phyloP scores from a whole-genome alignment of 2,329 filamentous ascomycete species.

The Cephalotrichum gorgonifer region DNA sequence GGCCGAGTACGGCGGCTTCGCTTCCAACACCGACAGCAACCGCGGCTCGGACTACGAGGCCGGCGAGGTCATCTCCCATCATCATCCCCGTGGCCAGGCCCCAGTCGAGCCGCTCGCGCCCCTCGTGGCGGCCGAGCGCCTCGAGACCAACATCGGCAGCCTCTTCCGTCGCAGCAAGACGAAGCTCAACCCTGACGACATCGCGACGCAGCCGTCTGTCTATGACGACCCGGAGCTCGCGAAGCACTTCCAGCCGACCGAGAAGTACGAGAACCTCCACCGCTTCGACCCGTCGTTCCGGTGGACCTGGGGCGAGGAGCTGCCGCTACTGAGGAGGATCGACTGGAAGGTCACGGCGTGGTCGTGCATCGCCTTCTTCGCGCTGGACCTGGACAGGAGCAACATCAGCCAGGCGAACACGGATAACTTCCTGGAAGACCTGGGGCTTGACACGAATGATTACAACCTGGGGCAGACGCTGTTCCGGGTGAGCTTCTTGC shows the following conservation, averaged over 20 bases:
- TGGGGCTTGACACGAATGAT: conserved; percentile 25
- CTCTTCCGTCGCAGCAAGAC: background rate
- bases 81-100: background rate
- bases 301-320: conserved; percentile 22
- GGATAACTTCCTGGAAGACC: conserved; percentile 11
- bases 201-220: conserved; percentile 31
- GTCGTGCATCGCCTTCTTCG: conserved; percentile 13
- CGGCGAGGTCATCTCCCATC: background rate
- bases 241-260: conserved; percentile 20
- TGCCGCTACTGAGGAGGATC: conserved; percentile 16
- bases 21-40: background rate
- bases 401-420: conserved; percentile 15
- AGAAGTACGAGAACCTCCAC: conserved; percentile 21
- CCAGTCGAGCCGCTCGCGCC: too few species aligned
- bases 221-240: conserved; percentile 30
- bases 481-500: conserved; percentile 36
- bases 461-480: conserved; percentile 39
- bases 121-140: background rate
- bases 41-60: background rate
- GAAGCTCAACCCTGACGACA: conserved; percentile 10
- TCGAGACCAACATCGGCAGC: conserved; percentile 1
- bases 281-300: conserved; percentile 20
- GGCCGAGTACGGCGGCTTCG: background rate
- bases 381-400: conserved; percentile 14
- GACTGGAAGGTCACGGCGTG: conserved; percentile 15